A percentile compares a stretch with the other conserved stretches of the same genome.
Evolutionary conservation across 1,284 basidiomycete genomes (phyloP).

Genomic region (Sanguinoderma infundibulare): DNA sequence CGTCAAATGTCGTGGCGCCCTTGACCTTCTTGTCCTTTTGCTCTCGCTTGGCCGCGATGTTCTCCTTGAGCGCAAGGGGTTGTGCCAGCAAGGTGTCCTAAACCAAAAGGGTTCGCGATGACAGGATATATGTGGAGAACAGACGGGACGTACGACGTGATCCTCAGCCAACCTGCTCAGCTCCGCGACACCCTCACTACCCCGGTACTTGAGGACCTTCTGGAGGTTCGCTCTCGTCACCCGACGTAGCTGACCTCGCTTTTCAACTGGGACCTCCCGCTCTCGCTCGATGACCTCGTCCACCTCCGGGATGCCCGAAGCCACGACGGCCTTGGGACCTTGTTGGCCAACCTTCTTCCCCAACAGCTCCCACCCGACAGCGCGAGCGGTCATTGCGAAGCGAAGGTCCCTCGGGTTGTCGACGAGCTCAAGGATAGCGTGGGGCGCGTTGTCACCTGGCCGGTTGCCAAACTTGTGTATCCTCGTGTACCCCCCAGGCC

Average conservation of each 20-base stretch:
- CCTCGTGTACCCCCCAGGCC: conserved; percentile 95
- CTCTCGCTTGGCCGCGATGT: conserved; percentile 28
- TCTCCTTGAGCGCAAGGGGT: conserved; percentile 36
- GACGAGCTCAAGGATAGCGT: conserved; percentile 92
- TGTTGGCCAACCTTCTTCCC: conserved; percentile 53
- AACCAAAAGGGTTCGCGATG: not conserved
- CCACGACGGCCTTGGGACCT: conserved; percentile 50
- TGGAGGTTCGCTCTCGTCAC: conserved; percentile 74
- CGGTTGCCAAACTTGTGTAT: conserved; percentile 91
- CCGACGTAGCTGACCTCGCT: conserved; percentile 52
- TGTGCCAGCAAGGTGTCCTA: conserved; percentile 42
- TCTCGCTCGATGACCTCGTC: conserved; percentile 54
- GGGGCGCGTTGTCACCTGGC: conserved; percentile 91
- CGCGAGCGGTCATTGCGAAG: conserved; percentile 84
- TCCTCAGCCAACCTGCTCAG: conserved; percentile 37
- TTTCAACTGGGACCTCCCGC: conserved; percentile 41
- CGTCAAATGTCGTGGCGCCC: conserved; percentile 28
- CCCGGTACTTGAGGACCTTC: conserved; percentile 65
- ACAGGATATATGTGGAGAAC: not conserved
- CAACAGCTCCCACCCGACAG: conserved; percentile 80
- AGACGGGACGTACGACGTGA: conserved; percentile 36
- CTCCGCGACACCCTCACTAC: conserved; percentile 41
- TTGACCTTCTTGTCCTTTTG: conserved; percentile 17
- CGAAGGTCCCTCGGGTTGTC: conserved; percentile 92
- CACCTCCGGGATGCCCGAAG: conserved; percentile 52